Conservation (phyloP, 2,329 filamentous ascomycete species). For the Epicoccum nigrum region DNA sequence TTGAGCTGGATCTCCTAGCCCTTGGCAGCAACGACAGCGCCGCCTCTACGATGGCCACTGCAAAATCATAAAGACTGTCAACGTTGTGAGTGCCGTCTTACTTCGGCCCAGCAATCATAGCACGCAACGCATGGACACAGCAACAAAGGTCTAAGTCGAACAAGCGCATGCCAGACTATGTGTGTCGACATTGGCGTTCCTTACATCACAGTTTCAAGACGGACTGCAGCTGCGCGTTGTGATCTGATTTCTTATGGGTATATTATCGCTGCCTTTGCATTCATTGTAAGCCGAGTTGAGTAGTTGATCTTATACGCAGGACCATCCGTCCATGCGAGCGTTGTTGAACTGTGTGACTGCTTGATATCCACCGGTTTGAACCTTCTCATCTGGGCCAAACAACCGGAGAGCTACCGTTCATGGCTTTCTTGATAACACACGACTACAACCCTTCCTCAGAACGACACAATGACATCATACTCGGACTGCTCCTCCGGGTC, state of each 20-base stretch:
- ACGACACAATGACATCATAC: no score
- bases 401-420: no score
- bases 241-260: neutral
- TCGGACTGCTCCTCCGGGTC: no score
- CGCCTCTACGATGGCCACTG: neutral
- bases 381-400: no score
- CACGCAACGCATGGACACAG: conserved; percentile 59
- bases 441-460: no score
- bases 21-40: neutral
- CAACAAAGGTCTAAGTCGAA: conserved; percentile 20
- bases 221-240: neutral
- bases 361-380: no score
- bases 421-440: no score
- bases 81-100: conserved; percentile 53
- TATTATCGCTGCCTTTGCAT: neutral
- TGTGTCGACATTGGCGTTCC: neutral
- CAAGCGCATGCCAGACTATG: neutral
- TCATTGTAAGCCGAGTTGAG: neutral
- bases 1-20: neutral
- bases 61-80: conserved; percentile 45
- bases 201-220: neutral
- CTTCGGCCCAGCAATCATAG: conserved; percentile 57
- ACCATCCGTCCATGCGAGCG: no score
- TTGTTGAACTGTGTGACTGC: no score
- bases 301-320: no score